phyloP scores from a whole-genome alignment of 164 flowering plant genomes.

The Aristolochia californica region DNA sequence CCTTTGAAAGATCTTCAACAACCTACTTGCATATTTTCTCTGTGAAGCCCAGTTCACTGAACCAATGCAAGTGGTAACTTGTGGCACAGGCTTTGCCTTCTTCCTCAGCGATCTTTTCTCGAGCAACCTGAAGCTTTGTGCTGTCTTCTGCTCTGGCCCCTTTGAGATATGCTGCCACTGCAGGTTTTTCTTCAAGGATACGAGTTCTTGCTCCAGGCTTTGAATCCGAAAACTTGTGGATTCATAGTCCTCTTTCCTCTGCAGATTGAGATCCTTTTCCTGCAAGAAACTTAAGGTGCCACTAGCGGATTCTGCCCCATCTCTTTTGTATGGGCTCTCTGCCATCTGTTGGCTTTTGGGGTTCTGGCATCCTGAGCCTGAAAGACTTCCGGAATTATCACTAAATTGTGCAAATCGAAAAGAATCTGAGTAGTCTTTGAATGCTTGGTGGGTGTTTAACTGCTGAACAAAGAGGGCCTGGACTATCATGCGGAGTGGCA shows the following conservation, averaged over 20 bases:
- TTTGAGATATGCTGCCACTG: slow-evolving; percentile 28
- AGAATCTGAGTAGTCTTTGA: slow-evolving; percentile 80
- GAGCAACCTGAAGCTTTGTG: slow-evolving; percentile 17
- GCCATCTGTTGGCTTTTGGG: slow-evolving; percentile 36
- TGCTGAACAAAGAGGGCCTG: slow-evolving; percentile 89
- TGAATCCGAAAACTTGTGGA: slow-evolving; percentile 91
- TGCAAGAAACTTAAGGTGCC: slow-evolving; percentile 44
- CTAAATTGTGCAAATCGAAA: slow-evolving; percentile 44
- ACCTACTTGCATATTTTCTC: slow-evolving; percentile 51
- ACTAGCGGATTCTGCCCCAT: slow-evolving; percentile 14
- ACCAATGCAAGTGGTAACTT: slow-evolving; percentile 53
- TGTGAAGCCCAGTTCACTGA: slow-evolving; percentile 62
- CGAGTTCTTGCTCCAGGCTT: slow-evolving; percentile 70
- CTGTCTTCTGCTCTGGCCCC: slow-evolving; percentile 20
- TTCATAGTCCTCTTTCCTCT: slow-evolving; percentile 47
- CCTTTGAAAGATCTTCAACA: slow-evolving; percentile 44
- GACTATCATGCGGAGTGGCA: slow-evolving; percentile 84
- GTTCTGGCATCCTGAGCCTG: slow-evolving; percentile 42
- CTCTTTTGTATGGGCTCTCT: slow-evolving; percentile 32
- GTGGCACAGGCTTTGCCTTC: slow-evolving; percentile 43
- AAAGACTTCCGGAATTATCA: slow-evolving; percentile 52
- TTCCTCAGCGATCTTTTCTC: slow-evolving; percentile 38
- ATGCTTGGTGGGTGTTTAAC: slow-evolving; percentile 72
- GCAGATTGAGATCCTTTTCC: slow-evolving; percentile 30
- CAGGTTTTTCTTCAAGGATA: slow-evolving; percentile 56